Evolutionary conservation across 768 basidiomycete species (phyloP).

Genomic region (Pleurotus ostreatus): DNA sequence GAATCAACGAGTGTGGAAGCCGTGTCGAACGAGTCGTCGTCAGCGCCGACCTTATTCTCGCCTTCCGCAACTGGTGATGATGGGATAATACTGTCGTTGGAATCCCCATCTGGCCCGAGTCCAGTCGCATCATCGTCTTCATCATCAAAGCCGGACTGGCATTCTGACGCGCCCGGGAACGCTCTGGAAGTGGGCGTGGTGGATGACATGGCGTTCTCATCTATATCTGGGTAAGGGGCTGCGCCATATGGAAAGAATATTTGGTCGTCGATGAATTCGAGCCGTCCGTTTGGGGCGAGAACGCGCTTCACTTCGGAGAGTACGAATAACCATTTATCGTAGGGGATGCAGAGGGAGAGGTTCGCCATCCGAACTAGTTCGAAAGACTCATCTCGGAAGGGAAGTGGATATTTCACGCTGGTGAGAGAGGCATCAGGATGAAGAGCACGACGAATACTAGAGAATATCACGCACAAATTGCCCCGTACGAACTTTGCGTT

Average conservation of each 20-base stretch:
- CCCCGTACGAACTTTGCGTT: slow-evolving; percentile 53
- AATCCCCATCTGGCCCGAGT: background rate
- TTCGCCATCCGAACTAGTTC: slow-evolving; percentile 76
- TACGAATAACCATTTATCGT: slow-evolving; percentile 54
- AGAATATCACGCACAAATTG: slow-evolving; percentile 56
- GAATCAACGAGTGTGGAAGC: slow-evolving; percentile 21
- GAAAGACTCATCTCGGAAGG: slow-evolving; percentile 60
- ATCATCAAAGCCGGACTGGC: slow-evolving; percentile 14
- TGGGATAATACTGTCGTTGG: background rate
- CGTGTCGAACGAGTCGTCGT: slow-evolving; percentile 18
- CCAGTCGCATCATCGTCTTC: slow-evolving; percentile 12
- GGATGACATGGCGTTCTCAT: slow-evolving; percentile 14
- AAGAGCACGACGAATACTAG: background rate
- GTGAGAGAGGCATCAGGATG: background rate
- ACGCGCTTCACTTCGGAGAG: slow-evolving; percentile 61
- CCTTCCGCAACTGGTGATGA: slow-evolving; percentile 9
- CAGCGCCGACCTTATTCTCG: slow-evolving; percentile 19
- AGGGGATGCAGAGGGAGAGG: slow-evolving; percentile 57
- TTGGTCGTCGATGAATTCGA: slow-evolving; percentile 76
- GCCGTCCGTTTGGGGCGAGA: slow-evolving; percentile 52
- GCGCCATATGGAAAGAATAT: slow-evolving; percentile 57
- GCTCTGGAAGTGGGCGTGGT: slow-evolving; percentile 22
- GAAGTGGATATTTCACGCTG: slow-evolving; percentile 53
- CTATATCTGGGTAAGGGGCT: slow-evolving; percentile 11
- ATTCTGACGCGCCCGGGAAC: background rate